Base-by-base conservation (phyloP, 2,329 filamentous ascomycete genomes). In the Geosmithia putterillii region DNA sequence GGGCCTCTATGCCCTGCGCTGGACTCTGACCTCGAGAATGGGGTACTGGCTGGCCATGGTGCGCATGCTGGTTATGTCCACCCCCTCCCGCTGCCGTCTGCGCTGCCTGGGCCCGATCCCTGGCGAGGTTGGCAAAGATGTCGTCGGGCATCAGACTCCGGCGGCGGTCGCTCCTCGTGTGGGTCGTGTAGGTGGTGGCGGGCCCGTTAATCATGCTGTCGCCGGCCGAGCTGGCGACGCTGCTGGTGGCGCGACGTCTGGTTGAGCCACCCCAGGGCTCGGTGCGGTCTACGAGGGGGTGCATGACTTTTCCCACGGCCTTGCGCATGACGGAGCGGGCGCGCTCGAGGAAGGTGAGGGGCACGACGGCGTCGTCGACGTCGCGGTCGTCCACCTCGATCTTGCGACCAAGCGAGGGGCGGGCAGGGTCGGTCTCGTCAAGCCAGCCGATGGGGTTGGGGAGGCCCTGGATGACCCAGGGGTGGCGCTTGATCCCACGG, bases 331-430 rank as follows among this genome's bases (percentile, higher is more conserved):
- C 85, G 12, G 85, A 94, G 40, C 81, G 79, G 41, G 92, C 84
- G 28, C 87, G 81, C 56, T 95, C 86, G 18, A 96, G 71, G 48
- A 95, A 79, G 7, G 83, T 89, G 42, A 95, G 78, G 32, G 89
- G 89, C 15, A 94, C 83, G 44, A 98, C 92, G 45, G 92, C 92
- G 44, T 80, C 78, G 39, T 87, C 89, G 54, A 98, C 79, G 62
- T 98, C 92, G 55, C 81, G 81, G 20, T 86, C 87, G 46, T 94
- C 89, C 40, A 96, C 86, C 59, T 95, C 83, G 53, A 98, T 96
- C 61, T 80, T 87, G 57, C 83, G 81, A 50, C 87, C 88, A 45
- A 85, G 78, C 25, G 80, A 82, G 46, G 82, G 82, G 32, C 81
- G 76, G 34, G 79, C 81, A 2, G 89, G 88, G 54, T 96, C 90